Evolutionary conservation across 1,139 yeast species (phyloP).

Genomic region (Saccharomyces hybrid): DNA sequence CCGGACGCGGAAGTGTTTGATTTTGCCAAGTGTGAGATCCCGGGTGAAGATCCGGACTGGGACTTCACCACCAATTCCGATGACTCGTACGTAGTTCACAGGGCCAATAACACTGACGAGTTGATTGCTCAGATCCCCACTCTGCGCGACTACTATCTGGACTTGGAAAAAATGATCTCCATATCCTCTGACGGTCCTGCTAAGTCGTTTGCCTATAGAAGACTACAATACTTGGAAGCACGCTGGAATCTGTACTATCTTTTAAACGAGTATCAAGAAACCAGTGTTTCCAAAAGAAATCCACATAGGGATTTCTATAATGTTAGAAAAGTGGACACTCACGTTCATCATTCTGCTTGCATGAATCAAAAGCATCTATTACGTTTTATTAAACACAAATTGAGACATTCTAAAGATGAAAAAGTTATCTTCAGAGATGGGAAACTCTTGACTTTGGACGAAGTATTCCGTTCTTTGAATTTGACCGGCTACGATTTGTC

Average conservation of each 20-base stretch:
- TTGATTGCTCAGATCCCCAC: constrained; percentile 59
- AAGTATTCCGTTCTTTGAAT: constrained; percentile 85
- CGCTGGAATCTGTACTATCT: constrained; percentile 89
- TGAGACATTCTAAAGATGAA: constrained; percentile 73
- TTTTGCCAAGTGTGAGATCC: constrained; percentile 54
- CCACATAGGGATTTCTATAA: constrained; percentile 98
- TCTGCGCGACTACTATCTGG: constrained; percentile 74
- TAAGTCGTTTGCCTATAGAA: constrained; percentile 92
- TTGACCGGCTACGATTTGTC: constrained; percentile 90
- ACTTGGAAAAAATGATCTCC: constrained; percentile 60
- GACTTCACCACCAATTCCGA: constrained; percentile 48
- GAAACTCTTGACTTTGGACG: constrained; percentile 71
- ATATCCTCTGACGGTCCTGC: constrained; percentile 92
- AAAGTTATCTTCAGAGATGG: constrained; percentile 93
- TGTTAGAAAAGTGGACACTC: constrained; percentile 97
- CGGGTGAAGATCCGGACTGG: constrained; percentile 46
- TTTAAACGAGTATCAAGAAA: constrained; percentile 88
- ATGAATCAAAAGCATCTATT: constrained; percentile 97
- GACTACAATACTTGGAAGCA: constrained; percentile 89
- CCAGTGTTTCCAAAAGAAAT: constrained; percentile 70
- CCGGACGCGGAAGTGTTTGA: constrained; percentile 51
- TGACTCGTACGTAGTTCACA: constrained; percentile 63
- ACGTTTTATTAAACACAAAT: constrained; percentile 88
- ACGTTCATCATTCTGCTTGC: constrained; percentile 97
- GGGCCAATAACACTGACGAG: constrained; percentile 29